phyloP scores from a whole-genome alignment of 352 stramenopile species.

The Pythium utonaiense region DNA sequence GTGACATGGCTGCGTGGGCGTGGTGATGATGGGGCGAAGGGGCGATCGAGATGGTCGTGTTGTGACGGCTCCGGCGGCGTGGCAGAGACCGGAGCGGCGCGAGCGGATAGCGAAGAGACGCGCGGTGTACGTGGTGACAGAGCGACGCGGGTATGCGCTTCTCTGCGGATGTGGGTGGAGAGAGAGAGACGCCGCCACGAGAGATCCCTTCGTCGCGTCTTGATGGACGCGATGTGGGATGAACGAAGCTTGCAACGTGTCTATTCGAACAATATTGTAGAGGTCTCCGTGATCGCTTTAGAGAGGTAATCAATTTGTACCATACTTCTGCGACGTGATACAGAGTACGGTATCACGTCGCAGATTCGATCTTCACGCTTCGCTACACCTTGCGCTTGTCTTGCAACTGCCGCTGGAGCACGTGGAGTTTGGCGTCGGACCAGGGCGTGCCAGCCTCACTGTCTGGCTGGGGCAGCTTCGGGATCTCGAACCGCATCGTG shows the following conservation, averaged over 20 bases:
- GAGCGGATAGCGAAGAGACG: not conserved
- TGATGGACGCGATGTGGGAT: not conserved
- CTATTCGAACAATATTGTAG: constrained; percentile 5
- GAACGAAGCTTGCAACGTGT: constrained; percentile 18
- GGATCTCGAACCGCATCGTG: constrained; percentile 58
- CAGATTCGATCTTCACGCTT: not conserved
- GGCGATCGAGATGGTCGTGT: not conserved
- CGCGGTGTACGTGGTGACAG: not conserved
- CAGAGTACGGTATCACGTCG: not conserved
- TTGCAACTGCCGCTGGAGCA: constrained; percentile 40
- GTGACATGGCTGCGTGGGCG: not conserved
- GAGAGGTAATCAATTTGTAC: not conserved
- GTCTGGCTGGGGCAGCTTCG: constrained; percentile 68
- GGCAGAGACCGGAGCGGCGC: not conserved
- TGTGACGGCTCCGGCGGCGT: not conserved
- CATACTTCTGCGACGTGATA: not conserved
- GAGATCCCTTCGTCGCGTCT: not conserved
- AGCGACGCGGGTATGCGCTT: constrained; percentile 6
- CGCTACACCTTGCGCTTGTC: constrained; percentile 27
- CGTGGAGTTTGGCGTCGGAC: constrained; percentile 64
- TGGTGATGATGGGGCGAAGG: not conserved
- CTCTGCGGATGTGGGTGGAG: not conserved
- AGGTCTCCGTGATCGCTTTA: constrained; percentile 2
- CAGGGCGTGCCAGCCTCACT: constrained; percentile 56
- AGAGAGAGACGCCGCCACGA: constrained; percentile 1